phyloP scores from a whole-genome alignment of 352 stramenopile species.

The Albugo laibachii region DNA sequence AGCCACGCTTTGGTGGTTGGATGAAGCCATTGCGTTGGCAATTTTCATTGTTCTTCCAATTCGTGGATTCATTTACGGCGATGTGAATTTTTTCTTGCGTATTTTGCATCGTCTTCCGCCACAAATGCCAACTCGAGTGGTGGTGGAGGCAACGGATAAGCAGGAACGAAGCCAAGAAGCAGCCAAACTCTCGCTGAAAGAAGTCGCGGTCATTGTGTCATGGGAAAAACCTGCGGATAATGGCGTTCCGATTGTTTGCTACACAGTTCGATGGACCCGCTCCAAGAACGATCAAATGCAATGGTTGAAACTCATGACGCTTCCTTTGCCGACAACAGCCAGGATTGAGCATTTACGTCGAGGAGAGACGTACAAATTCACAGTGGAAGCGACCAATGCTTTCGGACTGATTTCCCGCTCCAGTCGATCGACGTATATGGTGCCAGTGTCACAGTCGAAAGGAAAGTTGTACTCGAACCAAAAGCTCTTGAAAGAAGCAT shows the following conservation, averaged over 20 bases:
- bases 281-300: conserved; percentile 3
- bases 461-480: background rate
- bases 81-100: conserved; percentile 8
- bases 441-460: conserved; percentile 1
- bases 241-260: conserved; percentile 8
- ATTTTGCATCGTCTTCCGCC: conserved; percentile 6
- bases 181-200: background rate
- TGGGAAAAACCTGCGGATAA: conserved; percentile 8
- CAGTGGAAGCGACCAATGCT: conserved; percentile 7
- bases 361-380: conserved; percentile 10
- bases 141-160: conserved; percentile 2
- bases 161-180: too few relatives aligned
- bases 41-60: conserved; percentile 5
- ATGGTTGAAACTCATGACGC: conserved; percentile 6
- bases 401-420: conserved; percentile 6
- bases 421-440: conserved; percentile 9
- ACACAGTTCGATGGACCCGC: conserved; percentile 3
- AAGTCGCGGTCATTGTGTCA: conserved; percentile 2
- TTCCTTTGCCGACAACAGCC: conserved; percentile 3
- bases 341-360: conserved; percentile 2
- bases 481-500: conserved; percentile 1
- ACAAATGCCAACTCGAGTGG: conserved; percentile 5
- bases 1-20: conserved; percentile 8
- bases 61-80: conserved; percentile 8
- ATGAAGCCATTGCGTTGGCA: conserved; percentile 6